Evolutionary conservation across 495 filamentous ascomycete genomes (phyloP), one percentile per base, ranked within the genome.

Genomic region (Umbilicaria muhlenbergii): DNA sequence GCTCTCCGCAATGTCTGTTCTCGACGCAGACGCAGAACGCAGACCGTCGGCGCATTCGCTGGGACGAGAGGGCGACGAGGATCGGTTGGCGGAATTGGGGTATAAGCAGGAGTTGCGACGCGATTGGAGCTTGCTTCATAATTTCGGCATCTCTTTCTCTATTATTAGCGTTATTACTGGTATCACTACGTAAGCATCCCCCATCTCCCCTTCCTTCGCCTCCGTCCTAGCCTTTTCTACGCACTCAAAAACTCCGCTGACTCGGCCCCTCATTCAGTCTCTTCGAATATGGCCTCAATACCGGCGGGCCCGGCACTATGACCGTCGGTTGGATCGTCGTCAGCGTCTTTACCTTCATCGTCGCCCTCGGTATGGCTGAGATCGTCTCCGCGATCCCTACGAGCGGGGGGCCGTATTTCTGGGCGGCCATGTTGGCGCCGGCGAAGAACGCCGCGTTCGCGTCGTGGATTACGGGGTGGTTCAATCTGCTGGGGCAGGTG

Each of bases 391-490:
- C 76, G 1, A 73, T 79, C 48, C 77, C 77, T 0, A 80, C 74
- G 3, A 68, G 64, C 32, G 77, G 75, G 16, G 77, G 77, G 8
- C 75, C 75, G 14, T 81, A 81, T 49, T 80, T 78, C 55, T 81
- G 77, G 77, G 65, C 73, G 3, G 75, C 76, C 24, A 65, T 77
- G 45, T 62, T 80, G 17, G 74, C 77, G 6, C 71, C 76, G 1
- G 59, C 64, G 5, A 54, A 62, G 5, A 65, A 69, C 56, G 65
- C 69, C 0, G 72, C 77, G 5, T 78, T 80, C 50, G 65, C 68
- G 6, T 69, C 72, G 19, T 81, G 77, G 77, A 62, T 78, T 34
- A 81, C 77, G 2, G 77, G 77, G 11, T 80, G 75, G 75, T 73
- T 68, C 53, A 77, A 74, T 39, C 46, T 77, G 11, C 66, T 75